Evolutionary conservation across 176 grass and related monocot species (phyloP).

Genomic region (Melocanna baccifera): DNA sequence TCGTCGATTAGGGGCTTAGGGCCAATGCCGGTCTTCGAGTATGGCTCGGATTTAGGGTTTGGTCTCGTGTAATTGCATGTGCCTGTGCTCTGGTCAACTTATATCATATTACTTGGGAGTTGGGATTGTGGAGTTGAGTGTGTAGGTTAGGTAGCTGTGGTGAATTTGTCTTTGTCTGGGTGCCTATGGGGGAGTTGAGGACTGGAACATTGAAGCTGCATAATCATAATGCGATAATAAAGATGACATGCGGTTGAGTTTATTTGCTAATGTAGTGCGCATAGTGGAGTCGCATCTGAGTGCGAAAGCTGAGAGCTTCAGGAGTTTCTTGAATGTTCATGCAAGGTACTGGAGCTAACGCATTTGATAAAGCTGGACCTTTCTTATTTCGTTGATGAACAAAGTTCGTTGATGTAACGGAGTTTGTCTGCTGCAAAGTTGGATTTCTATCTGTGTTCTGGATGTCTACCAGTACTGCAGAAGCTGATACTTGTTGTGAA

Average conservation of each 20-base stretch:
- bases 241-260: background rate
- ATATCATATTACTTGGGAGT: background rate
- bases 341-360: background rate
- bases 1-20: background rate
- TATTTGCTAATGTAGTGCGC: background rate
- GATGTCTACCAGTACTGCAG: background rate
- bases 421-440: background rate
- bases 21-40: background rate
- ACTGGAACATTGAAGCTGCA: background rate
- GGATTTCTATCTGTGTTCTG: background rate
- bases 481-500: background rate
- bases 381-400: background rate
- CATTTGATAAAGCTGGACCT: background rate
- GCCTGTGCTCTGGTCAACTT: background rate
- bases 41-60: background rate
- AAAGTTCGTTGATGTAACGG: background rate
- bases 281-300: background rate
- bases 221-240: background rate
- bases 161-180: background rate
- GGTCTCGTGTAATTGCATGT: background rate
- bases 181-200: background rate
- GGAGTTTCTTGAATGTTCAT: background rate
- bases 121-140: background rate
- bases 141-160: background rate
- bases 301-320: background rate